Evolutionary conservation across 345 rosid species (phyloP), one percentile per base, ranked within the genome.

Genomic region (Populus alba): DNA sequence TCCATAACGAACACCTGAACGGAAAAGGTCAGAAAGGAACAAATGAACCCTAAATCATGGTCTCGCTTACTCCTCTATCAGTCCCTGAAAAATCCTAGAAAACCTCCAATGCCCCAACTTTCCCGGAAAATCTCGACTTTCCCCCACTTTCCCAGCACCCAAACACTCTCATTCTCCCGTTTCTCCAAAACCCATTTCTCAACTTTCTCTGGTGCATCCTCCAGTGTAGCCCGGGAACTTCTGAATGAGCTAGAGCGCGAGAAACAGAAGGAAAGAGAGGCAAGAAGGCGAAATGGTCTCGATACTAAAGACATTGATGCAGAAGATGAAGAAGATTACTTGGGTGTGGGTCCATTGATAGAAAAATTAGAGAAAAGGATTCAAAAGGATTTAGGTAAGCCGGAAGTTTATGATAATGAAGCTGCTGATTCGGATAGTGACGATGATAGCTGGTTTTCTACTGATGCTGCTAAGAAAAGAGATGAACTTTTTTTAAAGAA

Each of bases 301-400:
- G 94, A 87, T 66, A 90, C 85, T 31, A 87, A 87, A 79, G 98
- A 93, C 81, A 88, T 95, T 55, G 99, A 93, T 79, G 82, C 79
- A 53, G 98, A 93, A 83, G 97, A 91, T 51, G 88, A 93, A 39
- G 98, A 92, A 79, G 99, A 95, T 61, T 93, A 87, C 84, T 75
- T 92, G 83, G 97, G 97, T 2, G 91, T 95, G 35, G 86, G 86
- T 62, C 90, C 94, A 0, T 81, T 93, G 84, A 92, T 95, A 45
- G 92, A 90, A 83, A 93, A 88, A 87, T 88, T 93, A 13, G 90
- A 92, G 84, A 90, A 89, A 77, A 79, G 87, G 87, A 86, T 79
- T 66, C 82, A 85, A 67, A 93, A 90, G 77, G 83, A 82, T 27
- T 49, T 66, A 77, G 53, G 89, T 86, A 12, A 47, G 71, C 18